These are phyloP conservation scores for Aspergillus sp. DNA, from an alignment of 2,329 filamentous ascomycete genomes.

Conservation along the genomic window DNA sequence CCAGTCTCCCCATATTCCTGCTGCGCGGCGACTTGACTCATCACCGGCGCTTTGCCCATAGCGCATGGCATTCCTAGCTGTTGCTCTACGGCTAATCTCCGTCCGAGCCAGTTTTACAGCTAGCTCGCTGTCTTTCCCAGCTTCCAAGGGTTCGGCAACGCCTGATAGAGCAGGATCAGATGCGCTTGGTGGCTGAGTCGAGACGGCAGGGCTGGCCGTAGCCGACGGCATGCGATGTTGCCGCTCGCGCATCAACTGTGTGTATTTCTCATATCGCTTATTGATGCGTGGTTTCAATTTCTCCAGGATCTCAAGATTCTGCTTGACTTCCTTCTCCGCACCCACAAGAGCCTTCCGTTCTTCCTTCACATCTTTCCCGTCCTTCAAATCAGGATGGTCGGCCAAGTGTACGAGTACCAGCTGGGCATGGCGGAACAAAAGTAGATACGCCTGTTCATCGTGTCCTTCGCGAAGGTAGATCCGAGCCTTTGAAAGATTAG, in stretches of 20 bases:
- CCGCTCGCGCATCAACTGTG: constrained; percentile 54
- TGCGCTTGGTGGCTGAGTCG: constrained; percentile 23
- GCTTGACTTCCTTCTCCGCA: constrained; percentile 65
- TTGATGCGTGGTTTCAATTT: constrained; percentile 78
- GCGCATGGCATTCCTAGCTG: constrained; percentile 60
- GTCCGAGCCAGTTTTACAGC: constrained; percentile 76
- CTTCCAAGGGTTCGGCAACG: constrained; percentile 66
- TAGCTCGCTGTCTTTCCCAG: constrained; percentile 72
- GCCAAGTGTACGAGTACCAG: constrained; percentile 79
- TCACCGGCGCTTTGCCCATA: constrained; percentile 63
- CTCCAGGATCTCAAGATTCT: constrained; percentile 74
- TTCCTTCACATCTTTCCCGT: constrained; percentile 62
- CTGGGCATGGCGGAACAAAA: constrained; percentile 86
- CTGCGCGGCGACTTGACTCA: constrained; percentile 59
- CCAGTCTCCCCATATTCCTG: constrained; percentile 60
- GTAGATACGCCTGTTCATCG: constrained; percentile 83
- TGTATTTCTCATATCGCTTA: constrained; percentile 70
- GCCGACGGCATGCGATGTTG: constrained; percentile 48
- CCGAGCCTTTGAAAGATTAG: constrained; percentile 63
- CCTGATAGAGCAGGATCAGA: constrained; percentile 65
- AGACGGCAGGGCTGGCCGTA: constrained; percentile 14
- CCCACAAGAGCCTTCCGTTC: constrained; percentile 57
- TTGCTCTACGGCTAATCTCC: constrained; percentile 71
- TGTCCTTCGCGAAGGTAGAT: constrained; percentile 88
- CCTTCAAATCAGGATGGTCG: constrained; percentile 74